phyloP scores from a whole-genome alignment of 768 basidiomycete genomes.

The Tulasnella sp. region DNA sequence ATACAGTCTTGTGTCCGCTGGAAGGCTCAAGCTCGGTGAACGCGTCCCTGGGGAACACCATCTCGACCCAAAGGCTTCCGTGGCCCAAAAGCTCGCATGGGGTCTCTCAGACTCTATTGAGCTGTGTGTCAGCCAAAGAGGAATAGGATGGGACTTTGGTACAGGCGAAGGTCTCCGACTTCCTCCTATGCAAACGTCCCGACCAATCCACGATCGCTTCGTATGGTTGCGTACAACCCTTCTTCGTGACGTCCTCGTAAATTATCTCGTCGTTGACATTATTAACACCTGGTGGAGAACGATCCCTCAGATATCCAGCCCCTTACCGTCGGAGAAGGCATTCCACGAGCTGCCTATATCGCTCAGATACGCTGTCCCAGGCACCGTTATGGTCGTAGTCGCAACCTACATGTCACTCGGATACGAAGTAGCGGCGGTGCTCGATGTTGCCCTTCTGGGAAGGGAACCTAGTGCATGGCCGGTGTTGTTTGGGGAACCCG shows the following conservation, averaged over 20 bases:
- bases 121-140: not conserved
- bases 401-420: conserved; percentile 3
- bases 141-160: conserved; percentile 10
- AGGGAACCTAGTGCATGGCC: conserved; percentile 13
- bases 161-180: conserved; percentile 7
- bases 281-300: conserved; percentile 15
- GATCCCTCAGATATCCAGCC: not conserved
- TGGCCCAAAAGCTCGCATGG: not conserved
- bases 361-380: not conserved
- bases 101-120: not conserved
- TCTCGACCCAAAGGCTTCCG: not conserved
- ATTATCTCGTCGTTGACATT: conserved; percentile 7
- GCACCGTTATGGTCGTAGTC: conserved; percentile 7
- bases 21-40: conserved; percentile 5
- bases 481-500: conserved; percentile 13
- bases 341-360: not conserved
- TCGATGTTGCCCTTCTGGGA: conserved; percentile 6
- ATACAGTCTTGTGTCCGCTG: not conserved
- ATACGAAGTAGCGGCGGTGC: conserved; percentile 8
- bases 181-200: conserved; percentile 1
- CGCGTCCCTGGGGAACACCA: not conserved
- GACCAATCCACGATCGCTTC: not conserved
- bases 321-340: not conserved
- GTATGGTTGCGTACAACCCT: not conserved
- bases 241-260: not conserved